Conservation (phyloP, 257 asterid genomes). For the Catharanthus roseus region DNA sequence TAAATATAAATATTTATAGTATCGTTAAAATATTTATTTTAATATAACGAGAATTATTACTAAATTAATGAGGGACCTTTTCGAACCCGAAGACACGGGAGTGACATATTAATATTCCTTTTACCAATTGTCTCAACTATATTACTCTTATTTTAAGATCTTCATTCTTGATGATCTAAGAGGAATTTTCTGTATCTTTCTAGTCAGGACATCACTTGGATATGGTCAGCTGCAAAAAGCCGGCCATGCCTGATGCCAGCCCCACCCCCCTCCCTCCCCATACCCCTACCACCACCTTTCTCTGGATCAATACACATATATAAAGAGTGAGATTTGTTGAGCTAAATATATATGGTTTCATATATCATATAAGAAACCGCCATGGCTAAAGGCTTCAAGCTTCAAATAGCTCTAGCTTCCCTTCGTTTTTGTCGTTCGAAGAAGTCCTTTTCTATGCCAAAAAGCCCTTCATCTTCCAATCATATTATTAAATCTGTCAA, state of each 20-base stretch:
- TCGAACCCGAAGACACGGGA: too few relatives aligned
- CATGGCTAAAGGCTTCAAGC: conserved; percentile 33
- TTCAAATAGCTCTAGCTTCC: conserved; percentile 25
- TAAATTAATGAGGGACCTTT: too few relatives aligned
- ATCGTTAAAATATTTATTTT: too few relatives aligned
- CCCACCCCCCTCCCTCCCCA: neutral
- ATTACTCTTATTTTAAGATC: too few relatives aligned
- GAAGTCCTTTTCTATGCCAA: conserved; percentile 21
- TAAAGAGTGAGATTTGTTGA: too few relatives aligned
- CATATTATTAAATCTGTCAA: conserved; percentile 24
- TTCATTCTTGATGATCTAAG: neutral
- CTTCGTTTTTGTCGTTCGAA: conserved; percentile 34
- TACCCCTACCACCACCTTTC: neutral
- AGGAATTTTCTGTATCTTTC: conserved; percentile 22
- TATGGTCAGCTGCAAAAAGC: conserved; percentile 16
- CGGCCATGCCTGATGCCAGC: conserved; percentile 24
- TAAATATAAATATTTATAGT: too few relatives aligned
- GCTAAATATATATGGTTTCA: too few relatives aligned
- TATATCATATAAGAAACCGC: too few relatives aligned
- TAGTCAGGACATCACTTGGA: conserved; percentile 3
- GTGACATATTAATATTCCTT: too few relatives aligned
- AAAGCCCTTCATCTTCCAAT: conserved; percentile 23
- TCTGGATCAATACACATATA: neutral
- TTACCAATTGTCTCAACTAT: too few relatives aligned
- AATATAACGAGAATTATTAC: too few relatives aligned